Conservation (phyloP, 225 moss, liverwort and hornwort species). For the Marchantia polymorpha region DNA sequence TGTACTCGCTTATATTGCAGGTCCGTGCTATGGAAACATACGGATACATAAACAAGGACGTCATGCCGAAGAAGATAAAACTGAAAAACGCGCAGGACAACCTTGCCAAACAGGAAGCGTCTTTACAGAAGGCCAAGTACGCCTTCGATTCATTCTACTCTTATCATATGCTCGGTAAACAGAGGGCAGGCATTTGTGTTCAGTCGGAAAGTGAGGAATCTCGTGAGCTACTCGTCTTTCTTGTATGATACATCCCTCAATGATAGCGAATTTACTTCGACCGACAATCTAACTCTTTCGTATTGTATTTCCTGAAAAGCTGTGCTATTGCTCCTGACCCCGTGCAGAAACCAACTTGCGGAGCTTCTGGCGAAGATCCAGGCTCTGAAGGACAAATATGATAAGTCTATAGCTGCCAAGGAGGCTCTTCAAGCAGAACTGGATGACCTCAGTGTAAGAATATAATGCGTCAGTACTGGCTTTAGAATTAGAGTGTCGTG, state of each 20-base stretch:
- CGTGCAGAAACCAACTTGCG: conserved; percentile 58
- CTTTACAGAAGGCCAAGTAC: conserved; percentile 64
- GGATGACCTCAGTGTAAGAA: conserved; percentile 64
- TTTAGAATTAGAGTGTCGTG: too few species aligned
- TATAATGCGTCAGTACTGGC: too few species aligned
- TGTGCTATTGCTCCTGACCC: not conserved
- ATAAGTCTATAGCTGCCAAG: conserved; percentile 65
- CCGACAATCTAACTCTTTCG: too few species aligned
- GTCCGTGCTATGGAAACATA: conserved; percentile 82
- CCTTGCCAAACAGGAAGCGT: conserved; percentile 70
- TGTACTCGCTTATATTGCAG: conserved; percentile 22
- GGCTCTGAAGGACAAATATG: conserved; percentile 71
- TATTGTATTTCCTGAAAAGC: not conserved
- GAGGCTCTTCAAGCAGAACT: conserved; percentile 67
- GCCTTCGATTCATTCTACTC: not conserved
- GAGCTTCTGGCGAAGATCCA: conserved; percentile 72
- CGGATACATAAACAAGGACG: conserved; percentile 80
- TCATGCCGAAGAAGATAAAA: conserved; percentile 67
- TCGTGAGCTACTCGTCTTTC: not conserved
- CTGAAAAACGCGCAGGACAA: conserved; percentile 70
- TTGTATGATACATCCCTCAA: not conserved
- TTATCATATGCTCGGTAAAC: not conserved
- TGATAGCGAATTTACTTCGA: too few species aligned
- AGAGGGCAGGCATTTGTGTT: not conserved
- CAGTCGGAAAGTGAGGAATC: not conserved